Base-by-base conservation (phyloP, 2,329 filamentous ascomycete species). In the Colletotrichum musicola region DNA sequence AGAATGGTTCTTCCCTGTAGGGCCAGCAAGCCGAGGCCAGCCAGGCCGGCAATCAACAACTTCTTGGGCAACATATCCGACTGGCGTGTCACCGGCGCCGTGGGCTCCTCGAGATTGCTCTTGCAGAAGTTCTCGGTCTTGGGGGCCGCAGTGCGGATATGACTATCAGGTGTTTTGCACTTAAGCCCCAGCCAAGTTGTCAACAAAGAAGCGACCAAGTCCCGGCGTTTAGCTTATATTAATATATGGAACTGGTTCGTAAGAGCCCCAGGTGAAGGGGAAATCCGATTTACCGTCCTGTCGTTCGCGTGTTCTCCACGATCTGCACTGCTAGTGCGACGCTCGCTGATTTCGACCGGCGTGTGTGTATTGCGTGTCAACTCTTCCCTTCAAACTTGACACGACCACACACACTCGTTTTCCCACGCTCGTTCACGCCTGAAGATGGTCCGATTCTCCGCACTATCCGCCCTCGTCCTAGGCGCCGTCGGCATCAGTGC, bases 221-320 rank as follows among this genome's bases (percentile, higher is more conserved):
- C 16, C 63, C 27, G 42, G 27, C 13, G 63, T 62, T 66, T 66
- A 56, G 63, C 63, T 42, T 66, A 62, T 62, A 66, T 66, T 62
- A 66, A 56, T 30, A 56, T 20, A 35, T 55, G 16, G 50, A 35
- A 44, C 18, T 47, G 27, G 63, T 50, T 66, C 51, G 63, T 22
- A 42, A 62, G 16, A 27, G 63, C 50, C 50, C 47, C 22, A 44
- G 58, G 16, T 27, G 20, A 47, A 46, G 50, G 12, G n/a, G 2
- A 35, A 53, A 35, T 20, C 6, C 20, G 20, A 46, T 62, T 42
- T 54, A 27, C 25, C 27, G 35, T 35, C 47, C 16, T 38, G 12
- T 54, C 5, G 47, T 46, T 38, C 30, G 18, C 38, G 35, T 20
- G 47, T 40, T 35, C 30, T 35, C 16, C 27, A 16, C 16, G 18